A percentile compares a stretch with the other conserved stretches of the same genome.
These are phyloP conservation scores for Lepraria neglecta DNA, from an alignment of 495 filamentous ascomycete species.

Conservation along the genomic window DNA sequence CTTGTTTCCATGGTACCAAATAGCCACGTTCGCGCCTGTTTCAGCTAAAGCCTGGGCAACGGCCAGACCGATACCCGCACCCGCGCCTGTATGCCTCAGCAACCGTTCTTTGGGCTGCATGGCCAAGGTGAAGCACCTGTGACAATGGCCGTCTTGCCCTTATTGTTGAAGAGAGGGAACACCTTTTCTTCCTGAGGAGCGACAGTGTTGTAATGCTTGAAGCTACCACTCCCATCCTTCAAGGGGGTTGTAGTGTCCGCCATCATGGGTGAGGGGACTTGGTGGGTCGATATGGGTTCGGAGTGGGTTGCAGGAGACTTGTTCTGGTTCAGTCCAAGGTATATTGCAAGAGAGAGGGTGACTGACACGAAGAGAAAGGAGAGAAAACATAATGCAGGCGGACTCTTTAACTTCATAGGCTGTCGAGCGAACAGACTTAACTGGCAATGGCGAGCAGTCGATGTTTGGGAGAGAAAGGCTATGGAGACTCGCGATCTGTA, in stretches of 20 bases:
- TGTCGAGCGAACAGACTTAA: neutral
- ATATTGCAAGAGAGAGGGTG: conserved; percentile 7
- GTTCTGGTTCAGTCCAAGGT: conserved; percentile 7
- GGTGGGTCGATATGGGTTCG: neutral
- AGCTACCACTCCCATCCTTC: conserved; percentile 31
- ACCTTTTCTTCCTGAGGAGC: conserved; percentile 57
- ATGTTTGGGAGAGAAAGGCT: too few relatives aligned
- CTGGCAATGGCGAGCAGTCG: neutral
- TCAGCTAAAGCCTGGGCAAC: conserved; percentile 75
- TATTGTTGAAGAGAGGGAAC: conserved; percentile 74
- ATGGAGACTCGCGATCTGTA: too few relatives aligned
- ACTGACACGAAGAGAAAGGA: conserved; percentile 12
- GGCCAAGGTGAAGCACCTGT: conserved; percentile 52
- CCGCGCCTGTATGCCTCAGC: conserved; percentile 55
- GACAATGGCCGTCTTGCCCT: conserved; percentile 77
- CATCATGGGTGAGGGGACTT: neutral
- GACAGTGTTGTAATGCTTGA: conserved; percentile 54
- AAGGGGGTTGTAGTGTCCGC: conserved; percentile 8
- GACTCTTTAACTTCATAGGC: neutral
- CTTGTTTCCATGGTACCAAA: conserved; percentile 79
- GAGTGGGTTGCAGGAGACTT: conserved; percentile 7
- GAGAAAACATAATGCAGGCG: conserved; percentile 4
- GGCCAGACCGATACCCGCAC: conserved; percentile 71
- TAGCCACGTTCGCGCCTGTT: conserved; percentile 78
- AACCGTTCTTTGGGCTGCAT: neutral